Base-by-base conservation (phyloP, 306 rosid species). In the Castanea crenata region DNA sequence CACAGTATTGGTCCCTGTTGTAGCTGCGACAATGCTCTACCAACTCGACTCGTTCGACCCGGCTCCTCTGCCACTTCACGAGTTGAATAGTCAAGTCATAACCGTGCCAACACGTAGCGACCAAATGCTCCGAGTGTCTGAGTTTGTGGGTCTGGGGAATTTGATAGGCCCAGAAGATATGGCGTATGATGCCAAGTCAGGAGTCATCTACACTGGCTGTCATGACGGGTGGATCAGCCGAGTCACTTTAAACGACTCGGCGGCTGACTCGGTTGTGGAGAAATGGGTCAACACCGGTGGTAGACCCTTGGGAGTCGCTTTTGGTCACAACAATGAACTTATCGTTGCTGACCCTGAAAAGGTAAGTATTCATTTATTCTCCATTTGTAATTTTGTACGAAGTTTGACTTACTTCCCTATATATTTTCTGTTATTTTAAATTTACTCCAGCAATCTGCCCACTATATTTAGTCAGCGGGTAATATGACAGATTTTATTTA, bases 281-380 rank as follows among this genome's bases (percentile, higher is more conserved):
- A 59, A 85, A 3, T 92, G 94, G 98, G 86, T 87, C 27, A 79
- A 88, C 46, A 92, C 91, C 0, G 92, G 93, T 2, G 98, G 98
- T 4, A 90, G 97, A 14, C 97, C 94, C 3, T 41, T 94, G 1
- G 97, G 97, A 9, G 74, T 92, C 3, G 46, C 87, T 58, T 54
- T 81, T 6, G 79, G 85, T 0, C 56, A 0, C 1, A n/a, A 84
- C 21, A 78, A 83, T 4, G 82, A 82, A 0, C 71, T 92, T 41
- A 74, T 91, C 0, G 46, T 38, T 1, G 94, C 85, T 0, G 92
- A 94, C 18, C 71, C 93, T 0, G 1, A 72, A 4, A 86, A 87
- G 92, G 97, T 88, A 0, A 34, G 20, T 15, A 29, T 10, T 16
- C 20, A 25, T 2, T 14, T 57, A 11, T 0, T 57, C 44, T 38